Evolutionary conservation across 345 rosid genomes (phyloP).

Genomic region (Salix koriyanagi): DNA sequence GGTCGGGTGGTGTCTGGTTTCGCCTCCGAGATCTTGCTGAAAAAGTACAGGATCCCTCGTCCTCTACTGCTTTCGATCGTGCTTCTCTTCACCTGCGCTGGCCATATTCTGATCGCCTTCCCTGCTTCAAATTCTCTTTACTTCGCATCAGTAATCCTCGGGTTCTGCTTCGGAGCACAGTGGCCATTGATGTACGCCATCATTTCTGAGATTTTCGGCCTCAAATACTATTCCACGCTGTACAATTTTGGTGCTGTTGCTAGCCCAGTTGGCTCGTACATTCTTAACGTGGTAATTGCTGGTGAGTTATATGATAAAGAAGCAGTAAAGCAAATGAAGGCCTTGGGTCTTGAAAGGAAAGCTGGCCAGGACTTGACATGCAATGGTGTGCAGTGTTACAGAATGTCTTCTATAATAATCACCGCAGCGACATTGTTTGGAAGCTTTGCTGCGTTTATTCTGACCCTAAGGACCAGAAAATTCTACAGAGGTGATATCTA

Average conservation of each 20-base stretch:
- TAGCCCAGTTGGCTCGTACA: conserved; percentile 20
- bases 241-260: conserved; percentile 16
- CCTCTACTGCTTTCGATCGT: conserved; percentile 4
- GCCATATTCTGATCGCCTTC: conserved; percentile 18
- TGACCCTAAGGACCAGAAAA: conserved; percentile 10
- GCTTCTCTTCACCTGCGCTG: conserved; percentile 12
- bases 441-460: conserved; percentile 1
- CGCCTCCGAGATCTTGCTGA: conserved; percentile 15
- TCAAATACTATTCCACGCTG: conserved; percentile 21
- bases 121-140: conserved; percentile 19
- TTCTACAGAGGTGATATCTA: conserved; percentile 16
- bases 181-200: conserved; percentile 13
- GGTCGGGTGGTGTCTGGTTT: conserved; percentile 20
- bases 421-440: conserved; percentile 13
- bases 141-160: conserved; percentile 16
- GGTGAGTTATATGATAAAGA: conserved; percentile 13
- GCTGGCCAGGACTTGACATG: conserved; percentile 11
- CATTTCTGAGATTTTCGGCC: conserved; percentile 20
- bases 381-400: conserved; percentile 15
- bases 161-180: conserved; percentile 18
- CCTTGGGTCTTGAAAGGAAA: background rate
- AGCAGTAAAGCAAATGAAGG: conserved; percentile 1
- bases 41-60: conserved; percentile 14
- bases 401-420: conserved; percentile 14
- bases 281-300: conserved; percentile 11